phyloP scores from a whole-genome alignment of 371 early-diverging fungal genomes.

The Mucor lusitanicus region DNA sequence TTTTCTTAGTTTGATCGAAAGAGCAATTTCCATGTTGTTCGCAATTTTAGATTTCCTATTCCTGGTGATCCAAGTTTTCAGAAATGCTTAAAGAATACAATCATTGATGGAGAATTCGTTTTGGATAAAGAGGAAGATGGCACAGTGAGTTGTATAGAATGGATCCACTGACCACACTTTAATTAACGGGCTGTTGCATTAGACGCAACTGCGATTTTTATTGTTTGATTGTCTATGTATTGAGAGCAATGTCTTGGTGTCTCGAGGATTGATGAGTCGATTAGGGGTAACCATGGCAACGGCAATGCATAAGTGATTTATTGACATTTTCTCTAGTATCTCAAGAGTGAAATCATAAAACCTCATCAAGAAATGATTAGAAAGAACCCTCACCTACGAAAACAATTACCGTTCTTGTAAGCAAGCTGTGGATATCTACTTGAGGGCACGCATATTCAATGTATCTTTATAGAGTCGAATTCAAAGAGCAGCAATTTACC shows the following conservation, averaged over 20 bases:
- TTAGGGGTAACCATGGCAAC: slow-evolving; percentile 63
- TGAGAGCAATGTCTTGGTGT: slow-evolving; percentile 51
- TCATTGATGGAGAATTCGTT: slow-evolving; percentile 94
- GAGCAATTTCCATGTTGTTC: slow-evolving; percentile 74
- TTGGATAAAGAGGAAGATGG: slow-evolving; percentile 71
- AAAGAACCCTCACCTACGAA: slow-evolving; percentile 39
- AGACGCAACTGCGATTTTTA: slow-evolving; percentile 53
- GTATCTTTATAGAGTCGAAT: slow-evolving; percentile 47
- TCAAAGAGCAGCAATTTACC: slow-evolving; percentile 74
- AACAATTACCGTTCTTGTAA: slow-evolving; percentile 67
- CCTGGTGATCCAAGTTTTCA: slow-evolving; percentile 47
- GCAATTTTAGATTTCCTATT: slow-evolving; percentile 69
- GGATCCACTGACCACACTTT: background rate
- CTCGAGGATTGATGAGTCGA: slow-evolving; percentile 63
- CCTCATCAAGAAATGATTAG: slow-evolving; percentile 66
- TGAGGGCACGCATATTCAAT: background rate
- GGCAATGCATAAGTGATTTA: background rate
- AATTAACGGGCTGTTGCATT: background rate
- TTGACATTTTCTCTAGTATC: slow-evolving; percentile 43
- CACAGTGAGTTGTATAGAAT: slow-evolving; percentile 28
- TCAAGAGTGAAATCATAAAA: slow-evolving; percentile 63
- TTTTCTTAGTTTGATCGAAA: slow-evolving; percentile 79
- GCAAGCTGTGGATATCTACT: background rate
- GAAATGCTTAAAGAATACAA: slow-evolving; percentile 70
- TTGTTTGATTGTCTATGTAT: slow-evolving; percentile 81